Percentiles rank a stretch among this genome's conserved stretches.
Evolutionary conservation across 345 rosid genomes (phyloP).

Genomic region (Anastatica hierochuntica): DNA sequence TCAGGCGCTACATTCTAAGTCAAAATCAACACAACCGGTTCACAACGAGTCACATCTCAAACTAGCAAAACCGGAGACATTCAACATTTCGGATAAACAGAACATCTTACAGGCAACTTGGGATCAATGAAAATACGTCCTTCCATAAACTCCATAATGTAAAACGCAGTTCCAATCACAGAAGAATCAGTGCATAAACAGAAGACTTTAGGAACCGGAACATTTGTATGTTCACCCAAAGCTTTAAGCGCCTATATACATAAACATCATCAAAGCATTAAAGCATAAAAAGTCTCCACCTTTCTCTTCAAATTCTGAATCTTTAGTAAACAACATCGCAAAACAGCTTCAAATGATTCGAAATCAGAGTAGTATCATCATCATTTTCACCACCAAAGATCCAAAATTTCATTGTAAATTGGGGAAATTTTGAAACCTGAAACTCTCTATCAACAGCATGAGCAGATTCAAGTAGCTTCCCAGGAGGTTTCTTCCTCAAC

Average conservation of each 20-base stretch:
- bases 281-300: not conserved
- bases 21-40: conserved; percentile 3
- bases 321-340: too few species aligned
- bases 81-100: not conserved
- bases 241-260: conserved; percentile 61
- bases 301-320: too few species aligned
- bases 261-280: conserved; percentile 3
- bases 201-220: conserved; percentile 79
- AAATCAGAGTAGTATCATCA: not conserved
- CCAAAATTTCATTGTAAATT: not conserved
- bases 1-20: conserved; percentile 52
- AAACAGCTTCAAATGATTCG: too few species aligned
- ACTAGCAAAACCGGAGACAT: not conserved
- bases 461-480: conserved; percentile 73
- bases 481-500: conserved; percentile 92
- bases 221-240: conserved; percentile 62
- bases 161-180: conserved; percentile 80
- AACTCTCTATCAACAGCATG: conserved; percentile 91
- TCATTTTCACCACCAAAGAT: not conserved
- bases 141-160: conserved; percentile 94
- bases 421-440: conserved; percentile 33
- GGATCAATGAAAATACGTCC: conserved; percentile 81
- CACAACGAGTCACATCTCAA: not conserved
- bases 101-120: conserved; percentile 43
- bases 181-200: conserved; percentile 61